phyloP scores from a whole-genome alignment of 805 yeast genomes.

The Candida hungchunana region DNA sequence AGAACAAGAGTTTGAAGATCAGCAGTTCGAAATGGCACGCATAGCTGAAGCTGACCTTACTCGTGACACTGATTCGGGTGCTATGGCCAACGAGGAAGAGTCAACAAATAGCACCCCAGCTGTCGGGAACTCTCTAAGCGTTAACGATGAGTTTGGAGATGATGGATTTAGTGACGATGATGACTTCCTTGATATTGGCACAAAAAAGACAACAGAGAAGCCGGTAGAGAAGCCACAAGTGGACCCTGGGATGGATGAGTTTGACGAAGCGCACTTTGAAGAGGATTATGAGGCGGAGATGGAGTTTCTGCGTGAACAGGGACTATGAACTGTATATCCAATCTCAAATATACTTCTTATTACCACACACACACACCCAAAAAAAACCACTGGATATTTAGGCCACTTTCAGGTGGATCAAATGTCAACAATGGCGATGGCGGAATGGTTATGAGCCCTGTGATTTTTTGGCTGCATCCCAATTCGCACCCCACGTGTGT shows the following conservation, averaged over 20 bases:
- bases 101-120: no score
- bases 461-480: no score
- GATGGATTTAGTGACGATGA: slow-evolving; percentile 1
- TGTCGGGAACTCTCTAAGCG: no score
- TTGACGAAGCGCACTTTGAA: slow-evolving; percentile 7
- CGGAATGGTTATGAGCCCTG: no score
- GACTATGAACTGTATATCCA: slow-evolving; percentile 1
- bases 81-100: no score
- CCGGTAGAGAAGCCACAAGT: not conserved
- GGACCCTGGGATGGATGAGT: slow-evolving; percentile 12
- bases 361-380: not conserved
- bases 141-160: not conserved
- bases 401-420: no score
- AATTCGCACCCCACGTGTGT: no score
- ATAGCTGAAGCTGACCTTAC: not conserved
- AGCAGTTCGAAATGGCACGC: not conserved
- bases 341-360: not conserved
- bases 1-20: not conserved
- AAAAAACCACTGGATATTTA: no score
- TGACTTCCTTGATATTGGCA: not conserved
- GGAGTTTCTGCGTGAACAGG: slow-evolving; percentile 22
- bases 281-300: slow-evolving; percentile 24
- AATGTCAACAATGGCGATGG: no score
- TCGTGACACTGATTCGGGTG: not conserved
- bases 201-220: not conserved